Evolutionary conservation across 805 yeast species (phyloP).

Genomic region (Wickerhamiella lipophila): DNA sequence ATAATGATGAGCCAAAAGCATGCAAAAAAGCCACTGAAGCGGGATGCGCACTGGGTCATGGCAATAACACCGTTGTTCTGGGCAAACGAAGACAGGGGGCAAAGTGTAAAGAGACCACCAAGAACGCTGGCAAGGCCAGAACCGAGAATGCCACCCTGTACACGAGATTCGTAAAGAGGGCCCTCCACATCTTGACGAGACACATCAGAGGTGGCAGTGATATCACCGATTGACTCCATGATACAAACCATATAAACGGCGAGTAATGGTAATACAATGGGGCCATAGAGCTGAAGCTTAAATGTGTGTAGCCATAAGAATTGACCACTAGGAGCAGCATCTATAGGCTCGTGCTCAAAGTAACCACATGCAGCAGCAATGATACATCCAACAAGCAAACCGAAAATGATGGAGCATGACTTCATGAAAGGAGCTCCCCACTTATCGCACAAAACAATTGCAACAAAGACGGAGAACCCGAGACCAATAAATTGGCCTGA

Average conservation of each 20-base stretch:
- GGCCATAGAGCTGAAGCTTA: constrained; percentile 63
- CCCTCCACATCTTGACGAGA: constrained; percentile 79
- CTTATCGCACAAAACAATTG: constrained; percentile 65
- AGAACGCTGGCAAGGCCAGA: constrained; percentile 73
- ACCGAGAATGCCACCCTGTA: constrained; percentile 87
- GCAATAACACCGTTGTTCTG: constrained; percentile 93
- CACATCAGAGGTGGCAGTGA: constrained; percentile 88
- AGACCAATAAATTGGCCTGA: constrained; percentile 77
- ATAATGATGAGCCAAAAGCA: constrained; percentile 67
- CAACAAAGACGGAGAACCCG: constrained; percentile 67
- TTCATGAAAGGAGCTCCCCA: constrained; percentile 93
- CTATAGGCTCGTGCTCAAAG: constrained; percentile 46
- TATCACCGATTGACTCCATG: constrained; percentile 93
- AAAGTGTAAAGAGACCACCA: constrained; percentile 65
- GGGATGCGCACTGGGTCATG: constrained; percentile 80
- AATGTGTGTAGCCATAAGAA: constrained; percentile 85
- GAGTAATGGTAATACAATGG: constrained; percentile 71
- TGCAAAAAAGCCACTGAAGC: constrained; percentile 69
- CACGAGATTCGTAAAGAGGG: constrained; percentile 61
- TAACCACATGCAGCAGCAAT: constrained; percentile 87
- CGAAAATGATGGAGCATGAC: constrained; percentile 82
- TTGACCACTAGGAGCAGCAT: constrained; percentile 66
- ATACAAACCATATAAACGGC: constrained; percentile 71
- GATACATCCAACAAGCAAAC: constrained; percentile 76
- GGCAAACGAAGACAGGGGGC: constrained; percentile 89